Percentiles rank a stretch among this genome's conserved stretches.
Conservation (phyloP, 352 stramenopile species). For the Halophytophthora polymorphica region DNA sequence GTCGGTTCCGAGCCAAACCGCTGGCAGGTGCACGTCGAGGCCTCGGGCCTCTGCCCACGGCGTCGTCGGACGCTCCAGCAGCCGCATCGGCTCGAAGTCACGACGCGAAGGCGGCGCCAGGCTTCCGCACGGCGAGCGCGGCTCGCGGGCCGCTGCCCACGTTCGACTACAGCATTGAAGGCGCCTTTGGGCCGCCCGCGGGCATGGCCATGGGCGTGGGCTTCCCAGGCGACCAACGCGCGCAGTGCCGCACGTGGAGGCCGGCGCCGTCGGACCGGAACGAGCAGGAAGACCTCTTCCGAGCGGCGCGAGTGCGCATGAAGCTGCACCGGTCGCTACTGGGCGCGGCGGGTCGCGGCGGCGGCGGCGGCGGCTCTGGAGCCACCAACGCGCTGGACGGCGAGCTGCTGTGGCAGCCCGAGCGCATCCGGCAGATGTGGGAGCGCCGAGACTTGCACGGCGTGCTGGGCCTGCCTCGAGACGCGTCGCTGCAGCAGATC, state of each 20-base stretch:
- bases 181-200: conserved; percentile 19
- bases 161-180: conserved; percentile 36
- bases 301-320: conserved; percentile 70
- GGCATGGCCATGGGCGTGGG: neutral
- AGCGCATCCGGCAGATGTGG: conserved; percentile 79
- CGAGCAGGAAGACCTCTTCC: conserved; percentile 78
- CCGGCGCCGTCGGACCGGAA: conserved; percentile 47
- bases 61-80: too few species aligned
- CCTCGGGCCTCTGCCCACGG: neutral
- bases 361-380: conserved; percentile 26
- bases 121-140: neutral
- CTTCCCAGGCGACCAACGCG: conserved; percentile 14
- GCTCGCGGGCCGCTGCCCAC: conserved; percentile 28
- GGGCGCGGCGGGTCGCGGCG: conserved; percentile 21
- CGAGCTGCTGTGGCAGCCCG: conserved; percentile 72
- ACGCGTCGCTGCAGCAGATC: conserved; percentile 63
- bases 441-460: conserved; percentile 73
- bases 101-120: neutral
- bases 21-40: neutral
- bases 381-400: conserved; percentile 37
- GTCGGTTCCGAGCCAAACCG: neutral
- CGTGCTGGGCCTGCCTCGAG: conserved; percentile 62
- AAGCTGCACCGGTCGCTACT: conserved; percentile 68
- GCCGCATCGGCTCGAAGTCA: neutral
- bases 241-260: conserved; percentile 30